phyloP scores from a whole-genome alignment of 805 yeast genomes.

The Saturnispora serradocipensis region DNA sequence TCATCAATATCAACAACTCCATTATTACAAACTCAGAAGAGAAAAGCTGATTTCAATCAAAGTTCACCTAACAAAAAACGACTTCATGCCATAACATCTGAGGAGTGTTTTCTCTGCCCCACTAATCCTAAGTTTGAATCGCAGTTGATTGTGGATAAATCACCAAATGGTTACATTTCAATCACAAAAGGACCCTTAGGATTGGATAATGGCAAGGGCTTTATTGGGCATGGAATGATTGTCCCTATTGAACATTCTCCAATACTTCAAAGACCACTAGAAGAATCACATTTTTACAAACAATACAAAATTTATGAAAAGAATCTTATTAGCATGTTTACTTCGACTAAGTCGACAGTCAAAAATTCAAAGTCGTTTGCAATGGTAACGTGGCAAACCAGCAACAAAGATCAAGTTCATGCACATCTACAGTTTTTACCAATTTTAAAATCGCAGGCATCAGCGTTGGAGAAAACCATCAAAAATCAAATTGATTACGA shows the following conservation, averaged over 20 bases:
- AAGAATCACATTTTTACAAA: slow-evolving; percentile 27
- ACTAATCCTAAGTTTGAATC: slow-evolving; percentile 69
- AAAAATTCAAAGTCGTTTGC: slow-evolving; percentile 25
- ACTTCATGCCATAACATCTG: slow-evolving; percentile 35
- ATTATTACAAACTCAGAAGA: not conserved
- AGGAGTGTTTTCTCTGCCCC: slow-evolving; percentile 72
- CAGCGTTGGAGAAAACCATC: slow-evolving; percentile 36
- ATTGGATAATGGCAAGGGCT: slow-evolving; percentile 35
- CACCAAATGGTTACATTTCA: slow-evolving; percentile 56
- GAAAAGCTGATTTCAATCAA: not conserved
- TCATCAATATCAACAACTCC: not conserved
- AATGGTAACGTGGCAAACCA: slow-evolving; percentile 63
- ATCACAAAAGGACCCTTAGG: slow-evolving; percentile 83
- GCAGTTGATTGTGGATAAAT: slow-evolving; percentile 75
- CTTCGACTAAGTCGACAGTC: slow-evolving; percentile 17
- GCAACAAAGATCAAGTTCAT: slow-evolving; percentile 57
- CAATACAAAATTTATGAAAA: slow-evolving; percentile 43
- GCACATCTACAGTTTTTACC: slow-evolving; percentile 74
- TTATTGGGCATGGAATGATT: slow-evolving; percentile 76
- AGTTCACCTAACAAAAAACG: not conserved
- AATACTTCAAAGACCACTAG: slow-evolving; percentile 20
- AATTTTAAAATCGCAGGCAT: slow-evolving; percentile 26
- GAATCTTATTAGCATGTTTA: slow-evolving; percentile 43
- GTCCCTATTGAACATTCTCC: slow-evolving; percentile 74
- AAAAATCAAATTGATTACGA: slow-evolving; percentile 35